A percentile compares a stretch with the other conserved stretches of the same genome.
phyloP scores from a whole-genome alignment of 495 filamentous ascomycete species.

The Tricharina praecox region DNA sequence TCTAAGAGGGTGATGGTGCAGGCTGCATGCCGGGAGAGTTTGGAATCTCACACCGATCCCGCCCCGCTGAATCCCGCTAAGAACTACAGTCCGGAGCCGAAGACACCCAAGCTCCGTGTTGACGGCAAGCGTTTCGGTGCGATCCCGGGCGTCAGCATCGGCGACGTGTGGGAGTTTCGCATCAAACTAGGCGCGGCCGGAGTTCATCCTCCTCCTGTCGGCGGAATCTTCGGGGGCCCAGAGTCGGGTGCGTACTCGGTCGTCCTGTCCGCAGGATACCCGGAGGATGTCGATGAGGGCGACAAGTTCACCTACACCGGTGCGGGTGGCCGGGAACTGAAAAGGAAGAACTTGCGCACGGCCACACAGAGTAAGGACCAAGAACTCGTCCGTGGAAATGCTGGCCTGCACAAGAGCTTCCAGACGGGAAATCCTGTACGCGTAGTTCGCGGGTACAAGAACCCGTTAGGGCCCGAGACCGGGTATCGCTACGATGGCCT shows the following conservation, averaged over 20 bases:
- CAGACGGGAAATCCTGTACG: constrained; percentile 23
- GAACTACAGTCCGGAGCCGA: no score
- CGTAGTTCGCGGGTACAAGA: constrained; percentile 27
- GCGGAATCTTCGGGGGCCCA: constrained; percentile 19
- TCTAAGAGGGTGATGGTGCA: no score
- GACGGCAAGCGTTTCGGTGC: constrained; percentile 14
- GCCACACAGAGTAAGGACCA: constrained; percentile 23
- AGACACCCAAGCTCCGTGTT: no score
- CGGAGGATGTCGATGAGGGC: constrained; percentile 26
- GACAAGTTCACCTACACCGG: constrained; percentile 27
- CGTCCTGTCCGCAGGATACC: constrained; percentile 26
- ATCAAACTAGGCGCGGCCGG: constrained; percentile 14
- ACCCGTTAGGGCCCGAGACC: constrained; percentile 16
- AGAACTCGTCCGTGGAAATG: constrained; percentile 15
- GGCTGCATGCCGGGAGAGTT: no score
- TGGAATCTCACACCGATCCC: no score
- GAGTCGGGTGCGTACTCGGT: constrained; percentile 21
- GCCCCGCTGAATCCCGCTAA: no score
- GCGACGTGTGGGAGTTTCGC: constrained; percentile 20
- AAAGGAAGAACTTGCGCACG: constrained; percentile 25
- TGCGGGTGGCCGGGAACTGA: constrained; percentile 25
- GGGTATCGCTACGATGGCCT: constrained; percentile 27
- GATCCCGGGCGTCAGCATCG: constrained; percentile 15
- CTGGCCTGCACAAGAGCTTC: constrained; percentile 15
- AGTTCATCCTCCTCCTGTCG: constrained; percentile 16